Base-by-base conservation (phyloP, 73 alveolate genomes). In the Blepharisma japonicum region DNA sequence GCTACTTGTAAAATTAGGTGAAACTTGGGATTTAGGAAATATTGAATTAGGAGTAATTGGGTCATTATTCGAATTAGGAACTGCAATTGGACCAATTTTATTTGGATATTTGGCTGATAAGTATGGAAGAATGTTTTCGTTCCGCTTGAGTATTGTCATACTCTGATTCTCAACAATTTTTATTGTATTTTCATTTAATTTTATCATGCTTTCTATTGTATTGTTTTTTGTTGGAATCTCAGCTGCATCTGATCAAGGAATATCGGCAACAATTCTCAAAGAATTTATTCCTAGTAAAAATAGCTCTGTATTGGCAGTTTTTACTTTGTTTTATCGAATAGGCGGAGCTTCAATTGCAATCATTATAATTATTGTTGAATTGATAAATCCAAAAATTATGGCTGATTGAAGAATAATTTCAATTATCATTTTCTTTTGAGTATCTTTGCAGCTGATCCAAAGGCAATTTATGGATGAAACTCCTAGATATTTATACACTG, bases 201-300 rank as follows among this genome's bases (percentile, higher is more conserved):
- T 20, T 61, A 14, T 14, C 5, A 9, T 61, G 18, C 39, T 61
- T 14, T 14, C 47, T 25, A 11, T 61, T 9, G 38, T 39, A 3
- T 5, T 61, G 11, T 20, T 61, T 25, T 9, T 61, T 25, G 18
- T 61, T 25, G 74, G 74, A 20, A 61, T 39, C 2, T n/a, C 50
- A 8, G 23, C 23, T n/a, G 74, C 48, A 20, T n/a, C 47, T 25
- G 74, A 61, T n/a, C 18, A 14, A 20, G 14, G n/a, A 14, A 8
- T 61, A 14, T n/a, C 74, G 5, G 46, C n/a, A 18, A 25, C 46
- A 18, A 9, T 61, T 61, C 23, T 61, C 74, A 14, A 25, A 14
- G 74, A 61, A 25, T 61, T 61, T 61, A 14, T n/a, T 5, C 74
- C 74, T 2, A n/a, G 47, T 61, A 20, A 14, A n/a, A 61, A 61